Evolutionary conservation across 805 yeast species (phyloP).

Genomic region (Wickerhamia fluorescens): DNA sequence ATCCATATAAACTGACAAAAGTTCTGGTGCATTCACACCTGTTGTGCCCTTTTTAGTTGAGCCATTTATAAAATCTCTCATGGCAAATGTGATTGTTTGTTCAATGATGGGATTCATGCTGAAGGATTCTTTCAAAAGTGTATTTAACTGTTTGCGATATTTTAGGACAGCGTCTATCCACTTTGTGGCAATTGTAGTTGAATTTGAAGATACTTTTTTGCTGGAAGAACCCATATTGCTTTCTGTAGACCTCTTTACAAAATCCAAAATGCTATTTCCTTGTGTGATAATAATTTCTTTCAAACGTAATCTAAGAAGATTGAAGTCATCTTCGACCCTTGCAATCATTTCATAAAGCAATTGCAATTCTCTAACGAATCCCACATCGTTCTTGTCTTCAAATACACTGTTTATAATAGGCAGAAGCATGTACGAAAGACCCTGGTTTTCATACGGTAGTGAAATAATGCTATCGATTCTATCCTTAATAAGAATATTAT

Average conservation of each 20-base stretch:
- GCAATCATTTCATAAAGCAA: conserved; percentile 44
- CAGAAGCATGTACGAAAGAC: conserved; percentile 50
- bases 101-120: conserved; percentile 42
- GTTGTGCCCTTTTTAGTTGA: conserved; percentile 37
- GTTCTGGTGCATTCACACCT: conserved; percentile 29
- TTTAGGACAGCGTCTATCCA: conserved; percentile 60
- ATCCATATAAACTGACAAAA: conserved; percentile 35
- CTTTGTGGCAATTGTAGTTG: conserved; percentile 49
- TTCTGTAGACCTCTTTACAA: conserved; percentile 13
- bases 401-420: conserved; percentile 25
- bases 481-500: conserved; percentile 49
- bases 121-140: conserved; percentile 43
- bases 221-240: conserved; percentile 1
- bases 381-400: conserved; percentile 5
- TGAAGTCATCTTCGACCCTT: conserved; percentile 48
- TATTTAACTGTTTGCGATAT: conserved; percentile 44
- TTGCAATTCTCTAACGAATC: conserved; percentile 33
- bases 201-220: conserved; percentile 13
- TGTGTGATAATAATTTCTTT: conserved; percentile 38
- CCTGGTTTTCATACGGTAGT: conserved; percentile 42
- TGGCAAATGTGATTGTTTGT: conserved; percentile 52
- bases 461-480: conserved; percentile 50
- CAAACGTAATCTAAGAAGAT: conserved; percentile 42
- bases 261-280: conserved; percentile 35
- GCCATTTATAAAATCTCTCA: conserved; percentile 55